These are phyloP conservation scores for Candida nitratophila DNA, from an alignment of 805 yeast genomes.

Conservation along the genomic window DNA sequence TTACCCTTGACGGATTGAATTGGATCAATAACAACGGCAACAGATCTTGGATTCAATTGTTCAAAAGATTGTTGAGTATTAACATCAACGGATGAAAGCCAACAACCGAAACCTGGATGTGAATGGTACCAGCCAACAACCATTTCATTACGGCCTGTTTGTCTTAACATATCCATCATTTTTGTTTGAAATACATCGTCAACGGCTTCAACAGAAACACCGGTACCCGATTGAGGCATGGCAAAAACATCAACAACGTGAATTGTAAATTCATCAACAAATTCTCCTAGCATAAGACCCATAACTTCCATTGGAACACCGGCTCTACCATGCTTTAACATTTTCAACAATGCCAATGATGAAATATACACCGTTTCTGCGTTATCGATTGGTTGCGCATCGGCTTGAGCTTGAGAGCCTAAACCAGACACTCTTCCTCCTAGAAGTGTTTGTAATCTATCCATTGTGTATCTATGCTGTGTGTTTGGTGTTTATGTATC, in stretches of 20 bases:
- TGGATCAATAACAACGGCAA: conserved; percentile 97
- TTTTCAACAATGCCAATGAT: conserved; percentile 87
- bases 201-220: conserved; percentile 97
- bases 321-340: conserved; percentile 96
- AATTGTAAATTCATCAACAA: conserved; percentile 94
- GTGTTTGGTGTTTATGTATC: background rate
- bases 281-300: conserved; percentile 99
- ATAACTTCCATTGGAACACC: conserved; percentile 78
- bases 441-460: conserved; percentile 25
- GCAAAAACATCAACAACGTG: conserved; percentile 98
- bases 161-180: conserved; percentile 99
- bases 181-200: conserved; percentile 98
- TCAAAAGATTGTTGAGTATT: conserved; percentile 97
- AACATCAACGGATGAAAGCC: conserved; percentile 96
- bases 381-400: conserved; percentile 84
- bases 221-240: conserved; percentile 97
- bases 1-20: conserved; percentile 98
- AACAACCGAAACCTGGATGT: conserved; percentile 99
- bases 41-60: conserved; percentile 91
- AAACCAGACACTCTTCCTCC: conserved; percentile 27
- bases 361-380: conserved; percentile 96
- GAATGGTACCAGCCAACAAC: conserved; percentile 99
- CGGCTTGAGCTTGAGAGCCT: conserved; percentile 30
- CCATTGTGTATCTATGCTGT: conserved; percentile 12
- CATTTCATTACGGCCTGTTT: conserved; percentile 98